Evolutionary conservation across 164 flowering plant species (phyloP).

Genomic region (Protea cynaroides): DNA sequence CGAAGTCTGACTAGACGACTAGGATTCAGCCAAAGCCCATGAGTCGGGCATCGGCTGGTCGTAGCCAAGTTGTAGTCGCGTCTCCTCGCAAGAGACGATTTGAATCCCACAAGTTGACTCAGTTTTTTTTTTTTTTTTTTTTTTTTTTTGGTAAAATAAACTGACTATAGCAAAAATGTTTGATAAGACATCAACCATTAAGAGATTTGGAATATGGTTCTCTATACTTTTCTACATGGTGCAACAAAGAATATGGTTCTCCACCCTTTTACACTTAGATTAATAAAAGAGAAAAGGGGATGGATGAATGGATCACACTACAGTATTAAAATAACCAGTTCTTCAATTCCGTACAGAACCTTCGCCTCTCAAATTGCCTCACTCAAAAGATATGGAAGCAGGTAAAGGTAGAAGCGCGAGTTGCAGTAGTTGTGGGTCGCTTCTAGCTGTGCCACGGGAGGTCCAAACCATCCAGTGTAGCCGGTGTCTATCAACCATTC

Average conservation of each 20-base stretch:
- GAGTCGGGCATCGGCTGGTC: no score
- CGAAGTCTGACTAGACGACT: no score
- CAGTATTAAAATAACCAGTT: neutral
- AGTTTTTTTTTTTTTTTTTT: no score
- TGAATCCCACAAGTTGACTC: no score
- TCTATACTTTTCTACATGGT: neutral
- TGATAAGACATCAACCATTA: no score
- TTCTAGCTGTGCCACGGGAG: slow-evolving; percentile 14
- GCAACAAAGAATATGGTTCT: neutral
- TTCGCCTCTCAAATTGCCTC: neutral
- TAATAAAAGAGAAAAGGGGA: neutral
- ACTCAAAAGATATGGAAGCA: no score
- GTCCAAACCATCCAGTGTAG: slow-evolving; percentile 16
- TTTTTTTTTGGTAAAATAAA: no score
- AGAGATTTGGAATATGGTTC: neutral
- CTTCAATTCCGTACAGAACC: neutral
- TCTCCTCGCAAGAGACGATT: no score
- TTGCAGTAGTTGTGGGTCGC: slow-evolving; percentile 6
- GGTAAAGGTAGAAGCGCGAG: no score
- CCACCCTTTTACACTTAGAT: neutral
- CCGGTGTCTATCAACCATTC: slow-evolving; percentile 7
- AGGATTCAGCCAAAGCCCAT: no score
- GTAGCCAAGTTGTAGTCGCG: no score
- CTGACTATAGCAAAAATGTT: no score
- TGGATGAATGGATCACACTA: neutral